phyloP scores from a whole-genome alignment of 2,329 filamentous ascomycete genomes.

The Huntiella decipiens region DNA sequence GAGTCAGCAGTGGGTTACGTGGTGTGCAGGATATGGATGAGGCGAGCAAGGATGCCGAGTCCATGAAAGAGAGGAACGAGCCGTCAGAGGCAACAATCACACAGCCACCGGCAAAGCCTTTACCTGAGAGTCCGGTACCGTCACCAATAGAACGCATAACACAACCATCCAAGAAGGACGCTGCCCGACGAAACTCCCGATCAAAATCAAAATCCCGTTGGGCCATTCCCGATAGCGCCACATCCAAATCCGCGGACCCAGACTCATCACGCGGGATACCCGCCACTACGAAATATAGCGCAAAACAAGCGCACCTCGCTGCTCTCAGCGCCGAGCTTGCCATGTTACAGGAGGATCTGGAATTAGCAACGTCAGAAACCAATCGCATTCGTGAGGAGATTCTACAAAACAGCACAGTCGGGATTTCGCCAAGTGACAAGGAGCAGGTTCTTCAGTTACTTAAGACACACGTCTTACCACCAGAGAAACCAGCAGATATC shows the following conservation, averaged over 20 bases:
- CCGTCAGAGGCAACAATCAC: neutral
- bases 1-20: constrained; percentile 25
- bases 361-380: constrained; percentile 37
- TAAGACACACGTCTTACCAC: constrained; percentile 21
- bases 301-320: constrained; percentile 34
- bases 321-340: constrained; percentile 35
- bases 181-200: neutral
- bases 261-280: constrained; percentile 23
- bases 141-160: neutral
- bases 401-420: constrained; percentile 12
- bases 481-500: constrained; percentile 16
- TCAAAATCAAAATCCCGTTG: constrained; percentile 1
- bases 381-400: constrained; percentile 26
- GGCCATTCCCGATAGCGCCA: neutral
- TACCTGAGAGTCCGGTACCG: neutral
- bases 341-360: constrained; percentile 38
- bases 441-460: constrained; percentile 9
- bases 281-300: constrained; percentile 23
- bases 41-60: neutral
- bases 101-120: neutral
- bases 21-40: constrained; percentile 1
- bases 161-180: neutral
- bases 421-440: neutral
- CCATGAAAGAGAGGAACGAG: neutral
- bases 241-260: constrained; percentile 6